These are phyloP conservation scores for Hymenoscyphus occultus DNA, from an alignment of 2,329 filamentous ascomycete species.

Conservation along the genomic window DNA sequence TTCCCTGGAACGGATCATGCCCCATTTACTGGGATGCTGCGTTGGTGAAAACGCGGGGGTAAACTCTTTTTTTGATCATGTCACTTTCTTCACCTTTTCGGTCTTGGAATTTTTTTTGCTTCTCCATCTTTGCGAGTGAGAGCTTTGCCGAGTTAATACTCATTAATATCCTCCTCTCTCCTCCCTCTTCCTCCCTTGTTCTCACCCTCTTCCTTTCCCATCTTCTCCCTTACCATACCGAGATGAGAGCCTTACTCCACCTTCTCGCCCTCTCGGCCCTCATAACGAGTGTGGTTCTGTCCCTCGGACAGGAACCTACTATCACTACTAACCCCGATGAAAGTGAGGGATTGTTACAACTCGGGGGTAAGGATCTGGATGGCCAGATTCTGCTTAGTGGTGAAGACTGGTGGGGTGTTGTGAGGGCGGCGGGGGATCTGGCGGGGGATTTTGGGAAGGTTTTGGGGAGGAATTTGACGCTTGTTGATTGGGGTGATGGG, in stretches of 20 bases:
- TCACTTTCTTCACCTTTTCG: background rate
- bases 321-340: constrained; percentile 41
- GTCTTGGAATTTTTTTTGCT: background rate
- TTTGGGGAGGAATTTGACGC: constrained; percentile 61
- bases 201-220: background rate
- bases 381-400: constrained; percentile 54
- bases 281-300: constrained; percentile 32
- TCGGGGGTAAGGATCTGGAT: constrained; percentile 35
- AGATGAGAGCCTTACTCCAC: background rate
- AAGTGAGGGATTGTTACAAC: constrained; percentile 34
- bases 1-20: background rate
- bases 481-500: constrained; percentile 28
- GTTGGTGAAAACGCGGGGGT: constrained; percentile 12
- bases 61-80: constrained; percentile 7
- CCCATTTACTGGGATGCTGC: background rate
- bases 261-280: constrained; percentile 2
- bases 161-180: background rate
- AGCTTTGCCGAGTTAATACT: background rate
- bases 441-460: constrained; percentile 69
- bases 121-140: too few relatives aligned
- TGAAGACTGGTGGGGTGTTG: constrained; percentile 65
- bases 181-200: background rate
- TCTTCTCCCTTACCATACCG: background rate
- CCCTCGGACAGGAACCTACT: constrained; percentile 48
- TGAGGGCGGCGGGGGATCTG: constrained; percentile 65